These are phyloP conservation scores for Cymbopogon flexuosus DNA, from an alignment of 202 grass and related monocot species.

Conservation along the genomic window DNA sequence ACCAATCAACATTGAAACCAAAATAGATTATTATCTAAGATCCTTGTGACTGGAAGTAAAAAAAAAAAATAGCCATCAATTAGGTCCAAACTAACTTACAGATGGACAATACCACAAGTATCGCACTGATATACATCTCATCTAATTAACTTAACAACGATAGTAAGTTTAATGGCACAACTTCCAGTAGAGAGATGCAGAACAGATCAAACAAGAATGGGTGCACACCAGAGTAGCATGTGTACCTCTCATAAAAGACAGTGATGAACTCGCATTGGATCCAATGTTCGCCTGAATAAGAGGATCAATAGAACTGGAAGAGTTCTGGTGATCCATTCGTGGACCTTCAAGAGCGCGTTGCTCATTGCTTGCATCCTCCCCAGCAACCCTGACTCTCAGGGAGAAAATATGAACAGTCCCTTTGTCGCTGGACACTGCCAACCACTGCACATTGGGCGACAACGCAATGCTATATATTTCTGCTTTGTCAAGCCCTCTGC, in stretches of 20 bases:
- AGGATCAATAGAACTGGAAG: slow-evolving; percentile 60
- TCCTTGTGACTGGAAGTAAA: background rate
- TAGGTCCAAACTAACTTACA: background rate
- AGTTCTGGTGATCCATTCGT: slow-evolving; percentile 63
- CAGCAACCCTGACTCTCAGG: slow-evolving; percentile 73
- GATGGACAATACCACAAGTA: background rate
- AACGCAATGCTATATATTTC: slow-evolving; percentile 85
- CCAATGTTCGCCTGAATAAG: slow-evolving; percentile 70
- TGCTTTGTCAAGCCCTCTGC: slow-evolving; percentile 79
- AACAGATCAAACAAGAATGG: slow-evolving; percentile 30
- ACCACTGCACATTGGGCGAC: slow-evolving; percentile 79
- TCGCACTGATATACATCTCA: background rate
- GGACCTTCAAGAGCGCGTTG: slow-evolving; percentile 44
- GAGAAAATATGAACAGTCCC: slow-evolving; percentile 87
- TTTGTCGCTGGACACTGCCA: slow-evolving; percentile 82
- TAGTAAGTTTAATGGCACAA: background rate
- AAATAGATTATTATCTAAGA: background rate
- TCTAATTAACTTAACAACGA: background rate
- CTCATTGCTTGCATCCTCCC: slow-evolving; percentile 55
- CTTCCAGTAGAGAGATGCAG: background rate
- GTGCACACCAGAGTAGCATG: background rate
- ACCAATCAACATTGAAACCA: background rate
- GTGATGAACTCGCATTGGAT: slow-evolving; percentile 76
- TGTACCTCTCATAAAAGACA: slow-evolving; percentile 84
- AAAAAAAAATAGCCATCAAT: background rate